A percentile compares a stretch with the other conserved stretches of the same genome.
These are phyloP conservation scores for Botrytis pseudocinerea DNA, from an alignment of 2,329 filamentous ascomycete genomes.

Conservation along the genomic window DNA sequence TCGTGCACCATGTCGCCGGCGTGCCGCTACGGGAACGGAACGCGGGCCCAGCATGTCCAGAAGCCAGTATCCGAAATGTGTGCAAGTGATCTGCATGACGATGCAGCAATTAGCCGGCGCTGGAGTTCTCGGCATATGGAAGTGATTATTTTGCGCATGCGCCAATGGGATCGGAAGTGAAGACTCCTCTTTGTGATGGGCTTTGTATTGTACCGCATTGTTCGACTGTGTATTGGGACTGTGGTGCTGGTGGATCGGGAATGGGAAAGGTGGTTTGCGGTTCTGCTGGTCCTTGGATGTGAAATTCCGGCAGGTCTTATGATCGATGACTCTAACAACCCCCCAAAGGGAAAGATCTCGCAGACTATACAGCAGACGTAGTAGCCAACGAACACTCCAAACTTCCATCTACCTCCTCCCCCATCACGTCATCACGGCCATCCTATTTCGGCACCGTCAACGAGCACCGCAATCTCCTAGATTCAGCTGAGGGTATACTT, in stretches of 20 bases:
- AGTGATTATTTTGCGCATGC: conserved; percentile 40
- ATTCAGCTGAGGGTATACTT: conserved; percentile 37
- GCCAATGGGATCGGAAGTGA: conserved; percentile 21
- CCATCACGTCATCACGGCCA: conserved; percentile 22
- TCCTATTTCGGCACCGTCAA: conserved; percentile 24
- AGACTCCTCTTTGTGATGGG: conserved; percentile 23
- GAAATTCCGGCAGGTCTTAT: too few species aligned
- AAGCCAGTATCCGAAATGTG: conserved; percentile 36
- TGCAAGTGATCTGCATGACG: conserved; percentile 27
- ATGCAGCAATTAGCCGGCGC: conserved; percentile 29
- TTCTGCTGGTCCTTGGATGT: conserved; percentile 27
- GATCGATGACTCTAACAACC: not conserved
- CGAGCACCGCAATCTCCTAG: conserved; percentile 37
- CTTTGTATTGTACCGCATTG: conserved; percentile 42
- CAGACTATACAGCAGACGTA: not conserved
- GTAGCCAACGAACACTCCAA: conserved; percentile 26
- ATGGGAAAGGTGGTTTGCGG: not conserved
- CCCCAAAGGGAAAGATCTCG: not conserved
- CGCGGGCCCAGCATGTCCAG: conserved; percentile 41
- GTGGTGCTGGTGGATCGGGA: conserved; percentile 12
- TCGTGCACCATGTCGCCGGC: conserved; percentile 44
- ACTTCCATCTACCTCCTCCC: conserved; percentile 19
- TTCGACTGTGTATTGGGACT: conserved; percentile 27
- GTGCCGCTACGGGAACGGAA: conserved; percentile 39
- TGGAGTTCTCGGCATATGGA: conserved; percentile 43